A percentile compares a stretch with the other conserved stretches of the same genome.
phyloP scores from a whole-genome alignment of 345 rosid species.

The Arabis hirsuta region DNA sequence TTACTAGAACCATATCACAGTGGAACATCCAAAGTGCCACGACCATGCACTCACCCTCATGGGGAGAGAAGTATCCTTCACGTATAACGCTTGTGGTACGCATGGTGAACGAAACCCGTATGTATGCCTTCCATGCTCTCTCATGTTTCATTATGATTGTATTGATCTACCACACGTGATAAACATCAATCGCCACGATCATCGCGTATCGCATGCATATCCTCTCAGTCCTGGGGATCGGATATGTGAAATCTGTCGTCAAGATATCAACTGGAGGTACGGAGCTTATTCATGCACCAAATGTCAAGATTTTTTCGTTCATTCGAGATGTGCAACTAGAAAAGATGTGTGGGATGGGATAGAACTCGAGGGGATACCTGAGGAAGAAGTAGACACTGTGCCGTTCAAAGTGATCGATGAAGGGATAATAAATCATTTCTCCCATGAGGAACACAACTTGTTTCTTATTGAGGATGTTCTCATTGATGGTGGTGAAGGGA shows the following conservation, averaged over 20 bases:
- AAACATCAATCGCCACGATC: no score
- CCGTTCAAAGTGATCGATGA: slow-evolving; percentile 5
- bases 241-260: slow-evolving; percentile 1
- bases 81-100: not conserved
- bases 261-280: not conserved
- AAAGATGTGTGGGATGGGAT: no score
- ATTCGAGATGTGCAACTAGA: slow-evolving; percentile 17
- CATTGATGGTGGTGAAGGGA: no score
- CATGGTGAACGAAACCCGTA: not conserved
- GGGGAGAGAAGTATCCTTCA: not conserved
- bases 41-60: slow-evolving; percentile 5
- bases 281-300: not conserved
- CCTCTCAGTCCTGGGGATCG: not conserved
- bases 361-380: not conserved
- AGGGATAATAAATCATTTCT: slow-evolving; percentile 1
- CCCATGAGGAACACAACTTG: slow-evolving; percentile 13
- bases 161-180: not conserved
- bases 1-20: no score
- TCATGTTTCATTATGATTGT: slow-evolving; percentile 15
- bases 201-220: not conserved
- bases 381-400: not conserved
- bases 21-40: not conserved
- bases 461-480: not conserved
- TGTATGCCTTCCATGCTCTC: slow-evolving; percentile 1
- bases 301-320: not conserved